A percentile compares a stretch with the other conserved stretches of the same genome.
Evolutionary conservation across 2,329 filamentous ascomycete genomes (phyloP).

Genomic region (Byssochlamys sp.): DNA sequence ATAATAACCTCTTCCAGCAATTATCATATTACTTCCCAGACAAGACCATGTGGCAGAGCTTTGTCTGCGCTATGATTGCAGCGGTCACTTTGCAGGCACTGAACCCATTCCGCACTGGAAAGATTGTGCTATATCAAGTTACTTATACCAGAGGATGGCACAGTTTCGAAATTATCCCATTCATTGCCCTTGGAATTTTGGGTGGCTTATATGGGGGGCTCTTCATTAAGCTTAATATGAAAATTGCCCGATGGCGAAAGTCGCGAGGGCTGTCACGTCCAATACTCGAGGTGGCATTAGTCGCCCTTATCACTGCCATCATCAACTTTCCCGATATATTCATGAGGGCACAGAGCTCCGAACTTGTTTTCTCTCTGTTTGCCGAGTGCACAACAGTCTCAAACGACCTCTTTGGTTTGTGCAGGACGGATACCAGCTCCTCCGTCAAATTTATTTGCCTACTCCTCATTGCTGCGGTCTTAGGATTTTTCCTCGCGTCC

Average conservation of each 20-base stretch:
- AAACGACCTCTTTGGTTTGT: slow-evolving; percentile 82
- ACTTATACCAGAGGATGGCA: slow-evolving; percentile 89
- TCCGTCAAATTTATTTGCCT: slow-evolving; percentile 74
- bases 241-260: slow-evolving; percentile 70
- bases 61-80: slow-evolving; percentile 98
- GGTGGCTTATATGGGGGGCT: slow-evolving; percentile 90
- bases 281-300: slow-evolving; percentile 66
- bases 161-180: slow-evolving; percentile 84
- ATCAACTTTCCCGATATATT: slow-evolving; percentile 95
- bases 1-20: slow-evolving; percentile 46
- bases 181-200: slow-evolving; percentile 72
- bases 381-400: slow-evolving; percentile 74
- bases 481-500: slow-evolving; percentile 76
- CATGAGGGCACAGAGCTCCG: slow-evolving; percentile 84
- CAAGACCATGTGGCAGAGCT: slow-evolving; percentile 99
- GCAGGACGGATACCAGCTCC: slow-evolving; percentile 74
- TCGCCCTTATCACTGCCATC: slow-evolving; percentile 72
- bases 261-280: slow-evolving; percentile 61
- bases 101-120: slow-evolving; percentile 88
- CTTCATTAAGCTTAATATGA: slow-evolving; percentile 92
- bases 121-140: slow-evolving; percentile 91
- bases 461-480: slow-evolving; percentile 67
- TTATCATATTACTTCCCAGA: slow-evolving; percentile 96
- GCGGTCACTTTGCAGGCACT: slow-evolving; percentile 85
- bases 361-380: slow-evolving; percentile 85